Percentiles rank a stretch among this genome's conserved stretches.
Evolutionary conservation across 2,329 filamentous ascomycete species (phyloP).

Genomic region (Arthroderma uncinatum): DNA sequence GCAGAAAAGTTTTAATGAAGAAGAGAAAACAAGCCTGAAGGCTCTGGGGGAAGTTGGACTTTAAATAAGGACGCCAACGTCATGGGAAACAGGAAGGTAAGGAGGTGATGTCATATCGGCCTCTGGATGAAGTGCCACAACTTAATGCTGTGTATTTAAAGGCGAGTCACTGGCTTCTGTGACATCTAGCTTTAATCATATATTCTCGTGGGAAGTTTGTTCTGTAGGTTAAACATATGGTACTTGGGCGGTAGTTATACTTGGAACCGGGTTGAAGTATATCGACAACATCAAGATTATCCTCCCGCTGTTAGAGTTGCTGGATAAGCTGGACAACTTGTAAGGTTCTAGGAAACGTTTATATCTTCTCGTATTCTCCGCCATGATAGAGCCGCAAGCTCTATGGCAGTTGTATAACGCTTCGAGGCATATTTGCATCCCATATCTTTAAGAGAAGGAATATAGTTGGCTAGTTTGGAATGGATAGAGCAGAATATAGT

Average conservation of each 20-base stretch:
- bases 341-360: too few species aligned
- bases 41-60: background rate
- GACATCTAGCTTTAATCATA: background rate
- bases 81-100: background rate
- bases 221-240: background rate
- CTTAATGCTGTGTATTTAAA: background rate
- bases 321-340: too few species aligned
- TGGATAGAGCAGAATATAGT: too few species aligned
- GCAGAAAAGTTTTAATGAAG: background rate
- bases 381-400: too few species aligned
- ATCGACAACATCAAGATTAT: background rate
- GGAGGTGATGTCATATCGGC: background rate
- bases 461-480: too few species aligned
- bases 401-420: too few species aligned
- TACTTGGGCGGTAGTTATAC: background rate
- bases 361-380: too few species aligned
- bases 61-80: background rate
- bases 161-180: background rate
- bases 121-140: background rate
- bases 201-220: background rate
- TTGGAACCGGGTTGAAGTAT: background rate
- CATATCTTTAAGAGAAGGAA: too few species aligned
- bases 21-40: background rate
- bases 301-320: too few species aligned
- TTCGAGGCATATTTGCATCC: too few species aligned